Conservation (phyloP, 73 alveolate species). For the Uronychia setigera region DNA sequence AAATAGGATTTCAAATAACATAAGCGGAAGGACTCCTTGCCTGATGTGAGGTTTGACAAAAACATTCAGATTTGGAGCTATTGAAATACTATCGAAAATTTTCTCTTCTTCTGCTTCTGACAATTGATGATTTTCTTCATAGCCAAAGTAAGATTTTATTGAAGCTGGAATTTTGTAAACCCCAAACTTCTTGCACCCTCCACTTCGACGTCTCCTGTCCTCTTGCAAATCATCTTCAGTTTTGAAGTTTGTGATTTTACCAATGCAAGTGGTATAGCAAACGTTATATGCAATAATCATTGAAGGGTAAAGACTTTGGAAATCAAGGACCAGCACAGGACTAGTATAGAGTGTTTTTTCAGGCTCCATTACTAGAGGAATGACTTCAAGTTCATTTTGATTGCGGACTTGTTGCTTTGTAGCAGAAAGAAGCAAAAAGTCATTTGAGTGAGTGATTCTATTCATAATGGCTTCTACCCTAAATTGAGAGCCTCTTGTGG, state of each 20-base stretch:
- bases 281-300: conserved; percentile 97
- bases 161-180: conserved; percentile 65
- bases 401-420: conserved; percentile 73
- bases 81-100: conserved; percentile 66
- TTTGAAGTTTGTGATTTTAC: conserved; percentile 63
- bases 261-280: conserved; percentile 99
- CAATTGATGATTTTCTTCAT: conserved; percentile 10
- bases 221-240: conserved; percentile 55
- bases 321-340: conserved; percentile 98
- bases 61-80: conserved; percentile 90
- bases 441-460: conserved; percentile 79
- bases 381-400: conserved; percentile 81
- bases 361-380: conserved; percentile 99
- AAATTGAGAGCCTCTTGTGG: conserved; percentile 95
- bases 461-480: conserved; percentile 95
- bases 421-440: conserved; percentile 89
- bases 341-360: conserved; percentile 77
- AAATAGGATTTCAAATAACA: conserved; percentile 88
- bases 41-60: conserved; percentile 86
- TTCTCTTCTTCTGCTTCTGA: conserved; percentile 50
- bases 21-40: conserved; percentile 94
- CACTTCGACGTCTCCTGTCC: conserved; percentile 24
- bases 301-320: conserved; percentile 95
- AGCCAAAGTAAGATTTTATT: conserved; percentile 72
- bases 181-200: conserved; percentile 71